Evolutionary conservation across 2,329 filamentous ascomycete species (phyloP).

Genomic region (Ophiostoma ips): DNA sequence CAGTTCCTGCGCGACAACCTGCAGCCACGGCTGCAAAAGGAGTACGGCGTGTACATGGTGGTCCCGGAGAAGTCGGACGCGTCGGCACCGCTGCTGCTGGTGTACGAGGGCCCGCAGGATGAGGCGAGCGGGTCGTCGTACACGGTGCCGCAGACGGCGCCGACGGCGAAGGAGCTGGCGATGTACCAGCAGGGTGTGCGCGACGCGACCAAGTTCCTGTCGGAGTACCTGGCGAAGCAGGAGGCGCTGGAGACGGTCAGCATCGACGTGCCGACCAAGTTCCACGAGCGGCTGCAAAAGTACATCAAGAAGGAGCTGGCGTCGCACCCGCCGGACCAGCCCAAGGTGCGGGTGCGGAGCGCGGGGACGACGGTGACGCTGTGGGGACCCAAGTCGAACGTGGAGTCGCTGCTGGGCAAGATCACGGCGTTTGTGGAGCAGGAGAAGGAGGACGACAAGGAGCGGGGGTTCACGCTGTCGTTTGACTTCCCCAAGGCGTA

Average conservation of each 20-base stretch:
- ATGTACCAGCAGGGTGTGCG: constrained; percentile 41
- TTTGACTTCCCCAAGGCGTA: constrained; percentile 95
- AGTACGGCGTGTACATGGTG: constrained; percentile 60
- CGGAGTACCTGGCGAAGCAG: constrained; percentile 43
- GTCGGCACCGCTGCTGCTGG: constrained; percentile 50
- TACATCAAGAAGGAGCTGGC: constrained; percentile 54
- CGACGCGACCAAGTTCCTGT: constrained; percentile 42
- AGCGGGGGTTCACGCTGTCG: constrained; percentile 70
- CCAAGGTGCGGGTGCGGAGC: constrained; percentile 45
- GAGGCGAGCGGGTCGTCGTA: constrained; percentile 33
- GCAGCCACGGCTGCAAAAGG: constrained; percentile 47
- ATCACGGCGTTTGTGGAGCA: constrained; percentile 69
- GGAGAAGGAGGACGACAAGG: constrained; percentile 84
- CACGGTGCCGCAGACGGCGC: constrained; percentile 36
- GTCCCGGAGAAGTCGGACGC: constrained; percentile 50
- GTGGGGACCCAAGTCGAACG: constrained; percentile 60
- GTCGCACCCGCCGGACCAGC: constrained; percentile 39
- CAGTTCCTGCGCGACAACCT: constrained; percentile 54
- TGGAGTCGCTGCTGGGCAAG: constrained; percentile 59
- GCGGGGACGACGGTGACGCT: constrained; percentile 52
- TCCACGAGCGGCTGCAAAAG: constrained; percentile 46
- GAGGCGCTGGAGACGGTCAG: constrained; percentile 36
- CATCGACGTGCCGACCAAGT: constrained; percentile 47
- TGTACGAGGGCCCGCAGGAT: constrained; percentile 50
- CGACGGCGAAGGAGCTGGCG: constrained; percentile 33